Conservation (phyloP, 257 asterid genomes). For the Nicotiana undulata region DNA sequence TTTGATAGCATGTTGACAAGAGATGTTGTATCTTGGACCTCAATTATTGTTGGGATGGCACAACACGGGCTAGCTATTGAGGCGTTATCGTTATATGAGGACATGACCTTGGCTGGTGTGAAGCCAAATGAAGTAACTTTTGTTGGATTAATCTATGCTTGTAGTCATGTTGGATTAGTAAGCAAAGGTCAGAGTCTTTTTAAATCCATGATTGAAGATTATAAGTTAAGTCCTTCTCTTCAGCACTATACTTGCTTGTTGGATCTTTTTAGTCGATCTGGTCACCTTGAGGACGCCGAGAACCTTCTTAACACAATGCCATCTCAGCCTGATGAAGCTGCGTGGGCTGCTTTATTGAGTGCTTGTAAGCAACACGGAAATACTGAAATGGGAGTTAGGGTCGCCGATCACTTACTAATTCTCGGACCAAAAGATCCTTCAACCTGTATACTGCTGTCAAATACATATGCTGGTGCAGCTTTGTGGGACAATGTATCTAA, state of each 20-base stretch:
- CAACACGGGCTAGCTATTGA: slow-evolving; percentile 69
- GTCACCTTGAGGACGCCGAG: slow-evolving; percentile 55
- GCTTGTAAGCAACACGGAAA: slow-evolving; percentile 48
- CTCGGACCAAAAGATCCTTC: slow-evolving; percentile 56
- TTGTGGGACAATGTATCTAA: slow-evolving; percentile 61
- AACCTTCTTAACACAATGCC: slow-evolving; percentile 54
- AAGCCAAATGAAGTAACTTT: slow-evolving; percentile 77
- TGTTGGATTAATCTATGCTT: slow-evolving; percentile 63
- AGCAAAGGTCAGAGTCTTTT: slow-evolving; percentile 52
- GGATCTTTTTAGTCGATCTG: slow-evolving; percentile 73
- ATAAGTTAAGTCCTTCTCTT: slow-evolving; percentile 50
- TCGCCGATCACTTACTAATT: slow-evolving; percentile 46
- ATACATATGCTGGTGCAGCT: slow-evolving; percentile 46
- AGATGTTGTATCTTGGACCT: slow-evolving; percentile 81
- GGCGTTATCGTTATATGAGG: slow-evolving; percentile 47
- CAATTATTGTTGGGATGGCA: slow-evolving; percentile 79
- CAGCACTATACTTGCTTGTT: slow-evolving; percentile 75
- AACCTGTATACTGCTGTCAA: slow-evolving; percentile 54
- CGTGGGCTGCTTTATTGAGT: slow-evolving; percentile 65
- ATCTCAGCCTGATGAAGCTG: slow-evolving; percentile 67
- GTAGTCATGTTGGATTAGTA: slow-evolving; percentile 75
- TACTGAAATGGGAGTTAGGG: slow-evolving; percentile 42
- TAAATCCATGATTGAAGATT: slow-evolving; percentile 55
- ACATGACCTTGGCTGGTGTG: slow-evolving; percentile 47
- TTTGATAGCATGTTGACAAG: slow-evolving; percentile 36